Evolutionary conservation across 164 flowering plant genomes (phyloP).

Genomic region (Aristolochia contorta): DNA sequence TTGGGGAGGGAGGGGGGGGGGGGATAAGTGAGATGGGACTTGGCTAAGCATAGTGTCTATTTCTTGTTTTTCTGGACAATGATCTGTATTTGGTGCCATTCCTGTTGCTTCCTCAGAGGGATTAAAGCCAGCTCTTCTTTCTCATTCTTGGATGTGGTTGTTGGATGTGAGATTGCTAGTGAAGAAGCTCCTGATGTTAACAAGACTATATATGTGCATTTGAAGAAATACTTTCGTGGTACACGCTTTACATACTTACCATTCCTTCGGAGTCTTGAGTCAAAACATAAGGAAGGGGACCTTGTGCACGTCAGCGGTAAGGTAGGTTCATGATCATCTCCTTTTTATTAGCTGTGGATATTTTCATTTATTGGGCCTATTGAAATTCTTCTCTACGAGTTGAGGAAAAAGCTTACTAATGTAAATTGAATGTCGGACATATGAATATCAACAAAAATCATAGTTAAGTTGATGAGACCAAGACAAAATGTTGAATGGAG

Average conservation of each 20-base stretch:
- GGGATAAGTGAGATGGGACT: too few relatives aligned
- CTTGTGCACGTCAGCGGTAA: conserved; percentile 86
- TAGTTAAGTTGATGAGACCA: too few relatives aligned
- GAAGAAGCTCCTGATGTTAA: conserved; percentile 22
- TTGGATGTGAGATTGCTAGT: conserved; percentile 56
- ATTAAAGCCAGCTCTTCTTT: conserved; percentile 57
- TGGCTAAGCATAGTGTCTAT: too few relatives aligned
- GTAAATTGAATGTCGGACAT: too few relatives aligned
- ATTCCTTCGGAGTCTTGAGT: conserved; percentile 55
- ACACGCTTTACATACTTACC: conserved; percentile 56
- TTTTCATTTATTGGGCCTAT: too few relatives aligned
- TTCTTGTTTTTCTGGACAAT: too few relatives aligned
- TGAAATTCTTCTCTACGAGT: too few relatives aligned
- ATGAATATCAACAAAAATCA: too few relatives aligned
- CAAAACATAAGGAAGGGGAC: conserved; percentile 67
- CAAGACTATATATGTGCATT: conserved; percentile 47
- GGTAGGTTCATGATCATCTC: conserved; percentile 29
- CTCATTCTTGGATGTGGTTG: conserved; percentile 75
- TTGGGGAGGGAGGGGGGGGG: too few relatives aligned
- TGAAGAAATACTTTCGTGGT: conserved; percentile 82
- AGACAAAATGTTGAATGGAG: too few relatives aligned
- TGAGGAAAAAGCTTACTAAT: too few relatives aligned
- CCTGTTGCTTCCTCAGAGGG: conserved; percentile 41
- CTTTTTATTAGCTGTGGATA: not conserved
- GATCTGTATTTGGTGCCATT: not conserved